Evolutionary conservation across 208 protist species (phyloP).

Genomic region (Trypanosoma boissoni): DNA sequence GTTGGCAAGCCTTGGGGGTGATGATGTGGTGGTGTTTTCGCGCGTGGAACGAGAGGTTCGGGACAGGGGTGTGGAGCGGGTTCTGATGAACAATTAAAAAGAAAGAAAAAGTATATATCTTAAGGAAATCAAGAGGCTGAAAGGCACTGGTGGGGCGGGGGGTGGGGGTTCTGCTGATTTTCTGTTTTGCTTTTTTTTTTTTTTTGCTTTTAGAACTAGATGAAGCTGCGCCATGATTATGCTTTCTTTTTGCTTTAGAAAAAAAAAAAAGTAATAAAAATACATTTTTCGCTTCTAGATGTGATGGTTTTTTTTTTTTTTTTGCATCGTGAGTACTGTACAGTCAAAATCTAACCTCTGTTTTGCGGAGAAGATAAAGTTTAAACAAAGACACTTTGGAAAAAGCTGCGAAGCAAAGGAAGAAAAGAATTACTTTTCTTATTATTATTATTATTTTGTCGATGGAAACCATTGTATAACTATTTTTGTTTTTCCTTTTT

Average conservation of each 20-base stretch:
- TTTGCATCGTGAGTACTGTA: no score
- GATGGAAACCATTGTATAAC: no score
- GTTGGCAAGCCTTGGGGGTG: conserved; percentile 10
- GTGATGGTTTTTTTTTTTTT: no score
- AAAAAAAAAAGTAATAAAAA: no score
- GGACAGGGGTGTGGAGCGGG: conserved; percentile 14
- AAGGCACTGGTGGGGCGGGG: no score
- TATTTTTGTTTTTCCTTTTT: conserved; percentile 2
- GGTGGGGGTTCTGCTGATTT: no score
- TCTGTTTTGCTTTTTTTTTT: background rate
- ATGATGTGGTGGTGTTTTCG: conserved; percentile 10
- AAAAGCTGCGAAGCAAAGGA: no score
- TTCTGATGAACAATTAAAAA: conserved; percentile 1
- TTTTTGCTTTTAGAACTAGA: background rate
- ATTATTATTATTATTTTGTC: conserved; percentile 1
- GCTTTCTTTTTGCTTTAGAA: background rate
- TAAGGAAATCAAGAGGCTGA: no score
- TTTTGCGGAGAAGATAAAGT: no score
- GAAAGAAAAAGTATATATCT: background rate
- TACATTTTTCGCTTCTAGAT: no score
- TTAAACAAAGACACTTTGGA: no score
- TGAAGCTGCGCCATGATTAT: background rate
- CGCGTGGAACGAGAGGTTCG: conserved; percentile 18
- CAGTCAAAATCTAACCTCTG: no score
- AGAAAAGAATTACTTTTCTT: background rate